Conservation (phyloP, 805 yeast genomes). For the Blastobotrys terrestris region DNA sequence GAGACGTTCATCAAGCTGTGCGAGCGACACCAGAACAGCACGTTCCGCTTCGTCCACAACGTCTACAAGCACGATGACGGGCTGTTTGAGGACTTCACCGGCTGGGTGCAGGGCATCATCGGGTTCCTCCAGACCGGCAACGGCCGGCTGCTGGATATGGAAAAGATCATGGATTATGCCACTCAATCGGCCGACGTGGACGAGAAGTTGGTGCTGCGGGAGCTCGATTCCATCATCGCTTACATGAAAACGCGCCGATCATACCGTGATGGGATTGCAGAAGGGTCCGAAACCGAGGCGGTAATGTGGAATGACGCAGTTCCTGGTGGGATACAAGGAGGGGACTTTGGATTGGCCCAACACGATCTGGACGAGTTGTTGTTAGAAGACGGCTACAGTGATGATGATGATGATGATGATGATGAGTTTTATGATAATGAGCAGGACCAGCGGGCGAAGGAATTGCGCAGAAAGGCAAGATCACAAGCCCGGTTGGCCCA, state of each 20-base stretch:
- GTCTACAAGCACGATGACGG: conserved; percentile 75
- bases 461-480: background rate
- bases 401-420: conserved; percentile 29
- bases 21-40: conserved; percentile 62
- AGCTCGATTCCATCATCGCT: conserved; percentile 36
- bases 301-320: conserved; percentile 41
- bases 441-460: background rate
- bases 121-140: conserved; percentile 57
- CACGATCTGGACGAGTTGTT: conserved; percentile 42
- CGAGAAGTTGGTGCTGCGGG: conserved; percentile 29
- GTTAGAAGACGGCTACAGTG: conserved; percentile 30
- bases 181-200: conserved; percentile 17
- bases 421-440: background rate
- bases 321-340: conserved; percentile 36
- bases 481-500: conserved; percentile 17
- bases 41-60: conserved; percentile 72
- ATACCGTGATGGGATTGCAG: conserved; percentile 23
- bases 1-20: conserved; percentile 58
- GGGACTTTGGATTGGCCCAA: conserved; percentile 45
- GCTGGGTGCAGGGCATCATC: conserved; percentile 68
- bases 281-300: conserved; percentile 22
- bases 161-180: conserved; percentile 17
- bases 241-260: conserved; percentile 34
- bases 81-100: conserved; percentile 62
- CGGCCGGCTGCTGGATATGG: conserved; percentile 42